These are phyloP conservation scores for Phytophthora meadii DNA, from an alignment of 352 stramenopile genomes.

Conservation along the genomic window DNA sequence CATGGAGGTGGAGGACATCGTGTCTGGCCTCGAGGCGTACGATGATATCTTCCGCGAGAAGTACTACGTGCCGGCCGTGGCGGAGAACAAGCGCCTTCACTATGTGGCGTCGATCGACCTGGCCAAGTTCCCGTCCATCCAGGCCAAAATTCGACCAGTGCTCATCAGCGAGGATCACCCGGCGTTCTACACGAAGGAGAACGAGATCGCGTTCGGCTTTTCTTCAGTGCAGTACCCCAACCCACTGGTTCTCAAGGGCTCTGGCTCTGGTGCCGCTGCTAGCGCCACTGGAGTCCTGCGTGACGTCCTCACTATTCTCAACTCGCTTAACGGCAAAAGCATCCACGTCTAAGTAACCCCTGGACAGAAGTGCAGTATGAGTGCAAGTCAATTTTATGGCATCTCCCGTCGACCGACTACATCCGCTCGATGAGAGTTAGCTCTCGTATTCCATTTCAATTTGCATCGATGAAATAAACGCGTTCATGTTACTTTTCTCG, in stretches of 20 bases:
- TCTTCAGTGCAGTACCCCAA: slow-evolving; percentile 76
- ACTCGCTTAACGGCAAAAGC: slow-evolving; percentile 68
- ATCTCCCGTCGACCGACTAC: slow-evolving; percentile 22
- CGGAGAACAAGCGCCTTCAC: slow-evolving; percentile 59
- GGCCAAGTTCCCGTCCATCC: slow-evolving; percentile 52
- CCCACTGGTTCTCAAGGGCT: slow-evolving; percentile 74
- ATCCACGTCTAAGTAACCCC: slow-evolving; percentile 32
- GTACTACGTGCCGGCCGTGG: slow-evolving; percentile 55
- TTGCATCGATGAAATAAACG: slow-evolving; percentile 12
- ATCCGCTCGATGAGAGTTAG: slow-evolving; percentile 22
- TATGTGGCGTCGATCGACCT: slow-evolving; percentile 79
- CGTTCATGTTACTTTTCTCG: no score
- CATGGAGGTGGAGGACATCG: slow-evolving; percentile 56
- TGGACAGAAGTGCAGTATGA: slow-evolving; percentile 36
- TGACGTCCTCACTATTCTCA: slow-evolving; percentile 79
- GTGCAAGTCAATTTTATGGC: slow-evolving; percentile 27
- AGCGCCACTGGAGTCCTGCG: slow-evolving; percentile 78
- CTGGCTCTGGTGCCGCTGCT: slow-evolving; percentile 62
- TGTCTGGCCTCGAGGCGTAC: slow-evolving; percentile 55
- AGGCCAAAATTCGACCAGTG: slow-evolving; percentile 54
- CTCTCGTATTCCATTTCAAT: slow-evolving; percentile 36
- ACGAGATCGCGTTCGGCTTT: slow-evolving; percentile 81
- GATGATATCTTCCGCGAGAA: slow-evolving; percentile 64
- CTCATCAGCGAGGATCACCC: slow-evolving; percentile 72
- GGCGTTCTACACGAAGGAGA: slow-evolving; percentile 63